Percentiles rank a stretch among this genome's conserved stretches.
phyloP scores from a whole-genome alignment of 1,139 yeast genomes.

The Yamadazyma diddensiae region DNA sequence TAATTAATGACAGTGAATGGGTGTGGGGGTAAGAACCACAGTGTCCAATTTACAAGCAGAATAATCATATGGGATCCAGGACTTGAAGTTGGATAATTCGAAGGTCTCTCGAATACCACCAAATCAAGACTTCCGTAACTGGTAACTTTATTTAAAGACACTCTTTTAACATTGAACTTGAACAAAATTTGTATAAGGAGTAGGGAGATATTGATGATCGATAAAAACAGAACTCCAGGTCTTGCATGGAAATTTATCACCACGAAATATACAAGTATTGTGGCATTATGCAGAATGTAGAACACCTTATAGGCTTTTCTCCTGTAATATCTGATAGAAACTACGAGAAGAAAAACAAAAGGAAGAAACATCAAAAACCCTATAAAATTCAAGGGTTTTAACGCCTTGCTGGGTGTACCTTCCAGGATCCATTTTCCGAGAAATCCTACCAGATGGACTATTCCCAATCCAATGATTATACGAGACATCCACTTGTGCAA shows the following conservation, averaged over 20 bases:
- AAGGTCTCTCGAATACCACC: constrained; percentile 24
- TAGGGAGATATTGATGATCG: constrained; percentile 19
- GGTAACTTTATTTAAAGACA: constrained; percentile 8
- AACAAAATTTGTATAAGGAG: constrained; percentile 24
- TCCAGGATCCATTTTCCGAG: constrained; percentile 42
- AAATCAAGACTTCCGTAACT: constrained; percentile 23
- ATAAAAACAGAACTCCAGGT: constrained; percentile 33
- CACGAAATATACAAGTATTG: constrained; percentile 27
- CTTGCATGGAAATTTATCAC: constrained; percentile 41
- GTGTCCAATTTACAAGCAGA: constrained; percentile 16
- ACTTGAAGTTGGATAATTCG: constrained; percentile 23
- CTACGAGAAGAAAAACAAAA: constrained; percentile 42
- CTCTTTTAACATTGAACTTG: constrained; percentile 9
- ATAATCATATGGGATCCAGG: constrained; percentile 41
- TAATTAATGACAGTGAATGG: constrained; percentile 31
- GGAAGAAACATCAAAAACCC: constrained; percentile 56
- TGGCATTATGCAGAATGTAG: constrained; percentile 33
- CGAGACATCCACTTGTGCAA: constrained; percentile 85
- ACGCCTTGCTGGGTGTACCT: constrained; percentile 37
- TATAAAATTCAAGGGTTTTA: constrained; percentile 48
- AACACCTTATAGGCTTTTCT: constrained; percentile 27
- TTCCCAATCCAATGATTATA: constrained; percentile 48
- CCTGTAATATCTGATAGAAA: constrained; percentile 47
- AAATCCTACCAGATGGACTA: constrained; percentile 60
- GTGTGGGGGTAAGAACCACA: constrained; percentile 35